Conservation (phyloP, 2,329 filamentous ascomycete genomes). For the Alternaria atra region DNA sequence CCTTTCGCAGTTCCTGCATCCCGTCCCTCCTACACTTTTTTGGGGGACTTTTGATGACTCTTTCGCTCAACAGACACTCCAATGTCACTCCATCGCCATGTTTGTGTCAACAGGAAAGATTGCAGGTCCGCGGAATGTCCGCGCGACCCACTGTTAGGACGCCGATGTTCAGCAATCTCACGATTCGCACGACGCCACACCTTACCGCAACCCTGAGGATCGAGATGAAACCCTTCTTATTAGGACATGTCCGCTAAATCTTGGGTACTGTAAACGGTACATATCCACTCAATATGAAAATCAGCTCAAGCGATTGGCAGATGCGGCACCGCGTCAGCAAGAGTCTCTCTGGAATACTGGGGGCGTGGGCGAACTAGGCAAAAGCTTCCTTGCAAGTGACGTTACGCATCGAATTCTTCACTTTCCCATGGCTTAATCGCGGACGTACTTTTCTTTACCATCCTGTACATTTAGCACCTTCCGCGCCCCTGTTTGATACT, state of each 20-base stretch:
- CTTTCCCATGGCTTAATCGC: slow-evolving; percentile 24
- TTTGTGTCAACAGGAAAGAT: background rate
- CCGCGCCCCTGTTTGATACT: slow-evolving; percentile 2
- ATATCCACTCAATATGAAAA: slow-evolving; percentile 7
- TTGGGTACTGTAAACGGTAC: background rate
- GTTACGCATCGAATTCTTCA: slow-evolving; percentile 34
- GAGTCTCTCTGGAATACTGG: slow-evolving; percentile 5
- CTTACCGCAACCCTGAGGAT: slow-evolving; percentile 9
- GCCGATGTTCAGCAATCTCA: slow-evolving; percentile 12
- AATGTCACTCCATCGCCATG: background rate
- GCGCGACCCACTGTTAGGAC: background rate
- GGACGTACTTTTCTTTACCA: slow-evolving; percentile 7
- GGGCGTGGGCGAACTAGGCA: slow-evolving; percentile 15
- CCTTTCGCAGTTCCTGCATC: background rate
- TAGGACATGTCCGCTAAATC: background rate
- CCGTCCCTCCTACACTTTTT: background rate
- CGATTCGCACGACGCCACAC: slow-evolving; percentile 14
- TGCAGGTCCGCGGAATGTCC: slow-evolving; percentile 3
- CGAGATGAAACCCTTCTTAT: slow-evolving; percentile 10
- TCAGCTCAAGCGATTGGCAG: slow-evolving; percentile 5
- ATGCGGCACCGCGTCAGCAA: background rate
- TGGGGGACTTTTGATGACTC: background rate
- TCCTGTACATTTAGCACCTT: background rate
- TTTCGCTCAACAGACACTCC: background rate
- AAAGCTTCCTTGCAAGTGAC: slow-evolving; percentile 29